phyloP scores from a whole-genome alignment of 352 stramenopile genomes.

The Pythium scleroteichum region DNA sequence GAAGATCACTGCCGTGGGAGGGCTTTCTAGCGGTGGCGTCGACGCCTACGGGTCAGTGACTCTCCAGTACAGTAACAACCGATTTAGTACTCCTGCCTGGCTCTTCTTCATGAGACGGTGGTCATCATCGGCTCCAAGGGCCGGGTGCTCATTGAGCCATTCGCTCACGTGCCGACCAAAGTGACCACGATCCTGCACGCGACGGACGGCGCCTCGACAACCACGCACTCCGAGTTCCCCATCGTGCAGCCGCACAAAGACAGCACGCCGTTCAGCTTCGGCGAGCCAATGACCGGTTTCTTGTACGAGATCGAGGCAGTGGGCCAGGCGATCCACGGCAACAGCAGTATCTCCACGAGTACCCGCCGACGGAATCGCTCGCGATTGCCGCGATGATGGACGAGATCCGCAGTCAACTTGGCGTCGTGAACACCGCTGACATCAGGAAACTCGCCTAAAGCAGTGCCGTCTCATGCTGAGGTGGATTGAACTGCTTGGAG shows the following conservation, averaged over 20 bases:
- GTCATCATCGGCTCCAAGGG: slow-evolving; percentile 77
- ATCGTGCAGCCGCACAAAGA: slow-evolving; percentile 32
- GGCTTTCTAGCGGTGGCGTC: slow-evolving; percentile 49
- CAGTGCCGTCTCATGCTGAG: background rate
- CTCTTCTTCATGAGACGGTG: slow-evolving; percentile 60
- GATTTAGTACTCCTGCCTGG: slow-evolving; percentile 63
- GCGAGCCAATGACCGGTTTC: slow-evolving; percentile 61
- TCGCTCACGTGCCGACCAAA: slow-evolving; percentile 55
- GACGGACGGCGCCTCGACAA: slow-evolving; percentile 32
- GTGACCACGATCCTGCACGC: slow-evolving; percentile 43
- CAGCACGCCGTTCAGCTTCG: slow-evolving; percentile 56
- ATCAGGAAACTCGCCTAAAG: background rate
- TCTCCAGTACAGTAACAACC: slow-evolving; percentile 45
- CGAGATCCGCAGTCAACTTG: slow-evolving; percentile 58
- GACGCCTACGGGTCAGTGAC: slow-evolving; percentile 56
- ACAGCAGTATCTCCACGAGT: slow-evolving; percentile 53
- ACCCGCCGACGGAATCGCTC: slow-evolving; percentile 62
- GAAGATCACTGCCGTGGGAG: slow-evolving; percentile 47
- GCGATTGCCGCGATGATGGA: slow-evolving; percentile 72
- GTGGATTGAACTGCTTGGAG: background rate
- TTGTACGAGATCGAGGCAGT: slow-evolving; percentile 80
- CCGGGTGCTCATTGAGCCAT: slow-evolving; percentile 57
- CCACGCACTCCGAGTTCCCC: slow-evolving; percentile 49
- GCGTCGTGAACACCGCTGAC: slow-evolving; percentile 42
- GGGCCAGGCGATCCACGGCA: slow-evolving; percentile 50